Conservation (phyloP, 495 filamentous ascomycete species). For the Astrothelium macrocarpum region DNA sequence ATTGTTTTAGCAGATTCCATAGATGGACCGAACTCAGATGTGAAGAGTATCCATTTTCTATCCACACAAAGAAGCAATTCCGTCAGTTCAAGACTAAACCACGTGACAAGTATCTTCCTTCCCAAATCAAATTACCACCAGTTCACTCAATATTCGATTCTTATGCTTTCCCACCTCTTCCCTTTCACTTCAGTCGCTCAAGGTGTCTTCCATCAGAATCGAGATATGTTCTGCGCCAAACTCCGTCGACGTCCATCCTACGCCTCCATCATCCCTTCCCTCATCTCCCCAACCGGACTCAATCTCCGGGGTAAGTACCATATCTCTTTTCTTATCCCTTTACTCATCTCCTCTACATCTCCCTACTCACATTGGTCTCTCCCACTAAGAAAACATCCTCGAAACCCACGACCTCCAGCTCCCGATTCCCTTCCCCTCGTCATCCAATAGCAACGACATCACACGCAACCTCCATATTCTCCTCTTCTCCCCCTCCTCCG, state of each 20-base stretch:
- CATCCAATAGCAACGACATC: constrained; percentile 7
- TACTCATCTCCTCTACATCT: neutral
- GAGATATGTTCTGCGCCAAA: constrained; percentile 45
- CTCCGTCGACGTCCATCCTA: constrained; percentile 46
- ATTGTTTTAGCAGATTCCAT: neutral
- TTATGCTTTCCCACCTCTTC: neutral
- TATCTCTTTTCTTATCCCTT: neutral
- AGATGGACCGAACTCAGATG: neutral
- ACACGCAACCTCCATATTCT: constrained; percentile 38
- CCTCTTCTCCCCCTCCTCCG: constrained; percentile 43
- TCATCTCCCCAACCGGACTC: constrained; percentile 31
- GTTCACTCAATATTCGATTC: neutral
- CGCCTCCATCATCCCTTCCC: constrained; percentile 35
- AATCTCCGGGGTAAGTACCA: constrained; percentile 41
- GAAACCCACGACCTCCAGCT: constrained; percentile 48
- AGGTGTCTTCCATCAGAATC: too few relatives aligned
- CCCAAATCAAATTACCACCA: neutral
- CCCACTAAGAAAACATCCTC: constrained; percentile 38
- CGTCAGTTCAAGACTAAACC: neutral
- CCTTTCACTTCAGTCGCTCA: too few relatives aligned
- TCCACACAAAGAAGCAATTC: too few relatives aligned
- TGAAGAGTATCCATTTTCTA: neutral
- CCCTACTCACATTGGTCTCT: neutral
- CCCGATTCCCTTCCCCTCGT: constrained; percentile 20
- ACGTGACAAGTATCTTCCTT: neutral